phyloP scores from a whole-genome alignment of 495 filamentous ascomycete genomes.

The Aspergillus sparsus region DNA sequence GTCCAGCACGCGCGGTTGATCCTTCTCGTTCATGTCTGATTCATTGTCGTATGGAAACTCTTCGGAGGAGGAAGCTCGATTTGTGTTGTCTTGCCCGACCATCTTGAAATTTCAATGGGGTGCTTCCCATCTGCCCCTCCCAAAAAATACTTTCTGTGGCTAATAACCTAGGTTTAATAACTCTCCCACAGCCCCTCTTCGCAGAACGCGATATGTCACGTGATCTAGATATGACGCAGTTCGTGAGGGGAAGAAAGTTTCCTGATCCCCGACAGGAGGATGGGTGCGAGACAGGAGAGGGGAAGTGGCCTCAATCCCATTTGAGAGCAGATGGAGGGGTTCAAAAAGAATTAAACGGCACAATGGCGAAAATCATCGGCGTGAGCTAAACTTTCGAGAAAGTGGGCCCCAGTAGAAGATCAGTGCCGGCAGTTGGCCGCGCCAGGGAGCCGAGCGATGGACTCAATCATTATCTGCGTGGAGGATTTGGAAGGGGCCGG shows the following conservation, averaged over 20 bases:
- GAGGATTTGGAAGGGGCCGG: neutral
- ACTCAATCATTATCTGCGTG: neutral
- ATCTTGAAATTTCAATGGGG: conserved; percentile 2
- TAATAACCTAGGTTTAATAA: neutral
- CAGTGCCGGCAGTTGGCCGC: neutral
- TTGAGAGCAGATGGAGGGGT: neutral
- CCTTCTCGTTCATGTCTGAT: conserved; percentile 19
- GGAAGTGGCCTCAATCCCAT: neutral
- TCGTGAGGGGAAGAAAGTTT: too few relatives aligned
- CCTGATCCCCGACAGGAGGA: too few relatives aligned
- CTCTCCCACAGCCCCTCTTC: too few relatives aligned
- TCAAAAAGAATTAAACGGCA: neutral
- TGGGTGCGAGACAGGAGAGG: neutral
- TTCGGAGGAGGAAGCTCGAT: neutral
- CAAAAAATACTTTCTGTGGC: neutral
- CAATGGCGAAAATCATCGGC: neutral
- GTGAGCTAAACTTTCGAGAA: neutral
- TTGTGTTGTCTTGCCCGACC: neutral
- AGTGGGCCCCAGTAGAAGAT: neutral
- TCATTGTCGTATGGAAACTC: conserved; percentile 15
- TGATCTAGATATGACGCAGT: too few relatives aligned
- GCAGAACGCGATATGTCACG: too few relatives aligned
- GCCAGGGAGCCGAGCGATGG: neutral
- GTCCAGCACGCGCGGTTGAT: conserved; percentile 16
- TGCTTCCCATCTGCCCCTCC: neutral